Base-by-base conservation (phyloP, 306 rosid genomes). In the Cicer bijugum region DNA sequence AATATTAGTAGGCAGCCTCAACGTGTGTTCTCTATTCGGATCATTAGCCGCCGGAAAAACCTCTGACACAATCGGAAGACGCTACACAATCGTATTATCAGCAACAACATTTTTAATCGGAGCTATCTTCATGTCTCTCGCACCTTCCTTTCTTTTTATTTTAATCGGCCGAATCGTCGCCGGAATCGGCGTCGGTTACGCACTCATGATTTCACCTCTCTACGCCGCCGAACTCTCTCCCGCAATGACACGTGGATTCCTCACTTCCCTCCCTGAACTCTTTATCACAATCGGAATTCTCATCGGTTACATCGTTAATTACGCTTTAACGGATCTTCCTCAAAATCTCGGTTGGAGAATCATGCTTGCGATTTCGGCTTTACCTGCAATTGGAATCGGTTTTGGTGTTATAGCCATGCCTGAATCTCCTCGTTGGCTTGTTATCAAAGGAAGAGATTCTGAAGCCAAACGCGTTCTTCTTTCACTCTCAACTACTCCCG, bases 251-350 rank as follows among this genome's bases (percentile, higher is more conserved):
- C 91, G 96, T 5, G 97, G 97, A 6, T 83, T 92, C 83, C 93
- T 92, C 83, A 88, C 93, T 2, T 89, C 97, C 11, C 90, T 92
- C 43, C 97, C 96, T 0, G 97, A 92, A 78, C 87, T 92, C 67
- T 92, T 92, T 87, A 92, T 92, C 87, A 86, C 86, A 33, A 38
- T 82, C 5, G 97, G 97, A 4, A 92, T 92, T 12, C 78, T 89
- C 45, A 61, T 89, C 1, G 96, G 97, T 3, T 92, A 88, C 60
- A 55, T 92, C 38, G 59, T 88, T 19, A 92, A 92, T 64, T 89
- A 84, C 47, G 69, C 86, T 12, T 81, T 92, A 2, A 16, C 93
- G 0, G 53, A 67, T 28, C 83, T 92, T 19, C 87, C 97, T 0
- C 62, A 2, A 0, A 16, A 65, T 59, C 1, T 84, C 0, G 82